phyloP scores from a whole-genome alignment of 2,329 filamentous ascomycete species.

The Endoconidiophora laricicola region DNA sequence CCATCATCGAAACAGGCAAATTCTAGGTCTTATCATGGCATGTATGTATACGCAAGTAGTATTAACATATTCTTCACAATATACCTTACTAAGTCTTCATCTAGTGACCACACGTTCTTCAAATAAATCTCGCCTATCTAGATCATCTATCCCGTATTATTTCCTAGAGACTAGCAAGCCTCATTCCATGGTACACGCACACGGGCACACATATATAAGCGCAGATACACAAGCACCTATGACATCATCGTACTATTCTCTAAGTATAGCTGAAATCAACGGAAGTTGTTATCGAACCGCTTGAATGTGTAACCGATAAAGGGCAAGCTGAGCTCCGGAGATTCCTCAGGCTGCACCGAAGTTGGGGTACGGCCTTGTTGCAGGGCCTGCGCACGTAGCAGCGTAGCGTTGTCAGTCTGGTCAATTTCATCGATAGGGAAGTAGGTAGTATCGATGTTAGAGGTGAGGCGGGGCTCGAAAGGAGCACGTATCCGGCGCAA shows the following conservation, averaged over 20 bases:
- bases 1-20: too few species aligned
- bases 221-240: too few species aligned
- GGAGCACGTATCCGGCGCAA: slow-evolving; percentile 85
- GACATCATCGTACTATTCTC: too few species aligned
- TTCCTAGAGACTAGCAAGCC: too few species aligned
- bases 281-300: slow-evolving; percentile 66
- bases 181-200: too few species aligned
- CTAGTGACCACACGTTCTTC: not conserved
- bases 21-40: too few species aligned
- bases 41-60: too few species aligned
- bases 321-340: slow-evolving; percentile 73
- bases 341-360: slow-evolving; percentile 38
- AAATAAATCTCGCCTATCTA: not conserved
- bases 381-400: slow-evolving; percentile 68
- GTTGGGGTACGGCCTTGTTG: slow-evolving; percentile 38
- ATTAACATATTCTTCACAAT: too few species aligned
- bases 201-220: too few species aligned
- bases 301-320: slow-evolving; percentile 95
- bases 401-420: slow-evolving; percentile 81
- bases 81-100: too few species aligned
- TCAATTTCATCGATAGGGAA: slow-evolving; percentile 98
- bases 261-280: slow-evolving; percentile 23
- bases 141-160: too few species aligned
- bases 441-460: slow-evolving; percentile 91
- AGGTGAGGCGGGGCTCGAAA: slow-evolving; percentile 85